Conservation (phyloP, 257 asterid genomes). For the Solanum dulcamara region DNA sequence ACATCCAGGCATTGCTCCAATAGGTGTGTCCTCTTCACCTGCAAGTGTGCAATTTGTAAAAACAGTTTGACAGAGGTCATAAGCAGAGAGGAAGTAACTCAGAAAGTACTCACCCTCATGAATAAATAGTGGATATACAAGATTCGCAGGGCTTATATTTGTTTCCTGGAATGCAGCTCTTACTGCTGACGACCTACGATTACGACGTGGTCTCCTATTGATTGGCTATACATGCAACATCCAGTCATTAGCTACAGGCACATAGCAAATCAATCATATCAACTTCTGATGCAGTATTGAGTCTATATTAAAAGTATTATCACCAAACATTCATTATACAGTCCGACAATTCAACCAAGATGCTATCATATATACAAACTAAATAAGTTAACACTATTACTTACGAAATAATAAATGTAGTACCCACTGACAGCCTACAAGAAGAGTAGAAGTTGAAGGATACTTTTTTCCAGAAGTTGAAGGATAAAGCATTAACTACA, state of each 20-base stretch:
- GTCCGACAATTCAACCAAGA: background rate
- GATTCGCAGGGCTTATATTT: slow-evolving; percentile 73
- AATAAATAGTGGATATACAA: slow-evolving; percentile 93
- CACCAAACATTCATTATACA: background rate
- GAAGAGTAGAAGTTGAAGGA: background rate
- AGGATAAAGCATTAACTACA: background rate
- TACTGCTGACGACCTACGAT: slow-evolving; percentile 59
- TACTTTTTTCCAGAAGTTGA: background rate
- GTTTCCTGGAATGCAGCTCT: slow-evolving; percentile 95
- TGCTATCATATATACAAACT: background rate
- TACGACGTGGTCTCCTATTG: slow-evolving; percentile 75
- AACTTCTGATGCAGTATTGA: background rate
- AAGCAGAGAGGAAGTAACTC: background rate
- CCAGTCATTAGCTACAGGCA: background rate
- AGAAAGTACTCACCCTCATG: slow-evolving; percentile 59
- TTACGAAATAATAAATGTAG: background rate
- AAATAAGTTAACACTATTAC: background rate
- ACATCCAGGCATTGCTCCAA: slow-evolving; percentile 99
- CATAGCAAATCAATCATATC: background rate
- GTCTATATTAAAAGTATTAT: background rate
- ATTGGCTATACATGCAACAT: slow-evolving; percentile 37
- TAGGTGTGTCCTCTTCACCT: slow-evolving; percentile 96
- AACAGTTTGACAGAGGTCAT: background rate
- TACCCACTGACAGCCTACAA: background rate
- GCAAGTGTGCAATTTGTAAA: slow-evolving; percentile 4